phyloP scores from a whole-genome alignment of 176 grass and related monocot species.

The Aechmea fasciata region DNA sequence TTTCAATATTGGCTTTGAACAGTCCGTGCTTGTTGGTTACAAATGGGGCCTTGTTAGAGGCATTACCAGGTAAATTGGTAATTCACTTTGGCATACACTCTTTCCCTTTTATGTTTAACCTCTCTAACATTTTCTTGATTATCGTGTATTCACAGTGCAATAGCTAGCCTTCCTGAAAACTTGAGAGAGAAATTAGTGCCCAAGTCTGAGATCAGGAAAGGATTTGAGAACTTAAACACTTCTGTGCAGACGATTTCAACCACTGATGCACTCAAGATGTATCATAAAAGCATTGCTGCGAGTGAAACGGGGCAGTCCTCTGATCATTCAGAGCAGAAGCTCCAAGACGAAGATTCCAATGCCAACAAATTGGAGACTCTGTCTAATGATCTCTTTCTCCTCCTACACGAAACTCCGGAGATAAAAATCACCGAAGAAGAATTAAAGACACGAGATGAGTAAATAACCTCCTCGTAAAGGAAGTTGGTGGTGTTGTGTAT shows the following conservation, averaged over 20 bases:
- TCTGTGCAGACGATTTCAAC: slow-evolving; percentile 45
- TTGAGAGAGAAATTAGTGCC: slow-evolving; percentile 46
- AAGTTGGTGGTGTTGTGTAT: neutral
- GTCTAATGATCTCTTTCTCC: slow-evolving; percentile 31
- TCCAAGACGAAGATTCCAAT: slow-evolving; percentile 11
- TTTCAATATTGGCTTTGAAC: slow-evolving; percentile 71
- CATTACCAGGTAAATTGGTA: slow-evolving; percentile 43
- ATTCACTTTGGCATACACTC: neutral
- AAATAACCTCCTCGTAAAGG: slow-evolving; percentile 1
- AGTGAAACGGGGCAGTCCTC: neutral
- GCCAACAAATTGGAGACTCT: slow-evolving; percentile 36
- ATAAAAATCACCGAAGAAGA: slow-evolving; percentile 33
- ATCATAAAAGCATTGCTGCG: slow-evolving; percentile 31
- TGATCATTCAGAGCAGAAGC: slow-evolving; percentile 7
- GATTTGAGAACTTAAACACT: slow-evolving; percentile 23
- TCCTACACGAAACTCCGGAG: slow-evolving; percentile 38
- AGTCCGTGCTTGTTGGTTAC: slow-evolving; percentile 58
- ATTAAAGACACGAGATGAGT: slow-evolving; percentile 20
- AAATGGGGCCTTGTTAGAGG: slow-evolving; percentile 71
- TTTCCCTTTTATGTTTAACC: neutral
- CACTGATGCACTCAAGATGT: slow-evolving; percentile 38
- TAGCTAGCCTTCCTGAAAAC: slow-evolving; percentile 38
- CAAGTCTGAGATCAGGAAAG: slow-evolving; percentile 27
- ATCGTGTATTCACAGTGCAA: slow-evolving; percentile 22
- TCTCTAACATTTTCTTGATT: neutral